phyloP scores from a whole-genome alignment of 148 eudicot genomes.

The Arbutus unedo region DNA sequence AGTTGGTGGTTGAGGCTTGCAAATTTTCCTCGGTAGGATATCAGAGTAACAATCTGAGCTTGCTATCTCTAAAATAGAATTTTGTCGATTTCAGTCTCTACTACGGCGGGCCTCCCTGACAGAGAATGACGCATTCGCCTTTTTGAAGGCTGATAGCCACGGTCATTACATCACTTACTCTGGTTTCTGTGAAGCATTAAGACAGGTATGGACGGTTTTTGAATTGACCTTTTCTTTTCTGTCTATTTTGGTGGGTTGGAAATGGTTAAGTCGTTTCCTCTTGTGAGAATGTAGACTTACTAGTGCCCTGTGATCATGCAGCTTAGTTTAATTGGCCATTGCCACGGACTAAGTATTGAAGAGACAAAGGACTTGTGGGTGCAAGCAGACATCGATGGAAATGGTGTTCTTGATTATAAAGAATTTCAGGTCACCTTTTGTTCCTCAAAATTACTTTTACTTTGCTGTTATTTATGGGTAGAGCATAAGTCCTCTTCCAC shows the following conservation, averaged over 20 bases:
- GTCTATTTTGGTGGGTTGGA: conserved; percentile 2
- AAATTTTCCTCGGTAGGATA: neutral
- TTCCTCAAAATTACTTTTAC: neutral
- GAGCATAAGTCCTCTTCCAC: neutral
- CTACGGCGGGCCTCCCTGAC: conserved; percentile 82
- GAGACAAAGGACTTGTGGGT: conserved; percentile 89
- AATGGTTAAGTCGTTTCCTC: neutral
- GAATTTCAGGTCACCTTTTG: conserved; percentile 67
- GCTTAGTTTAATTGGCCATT: conserved; percentile 76
- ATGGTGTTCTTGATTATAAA: conserved; percentile 72
- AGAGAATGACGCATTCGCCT: conserved; percentile 72
- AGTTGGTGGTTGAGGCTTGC: conserved; percentile 11
- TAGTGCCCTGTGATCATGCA: conserved; percentile 31
- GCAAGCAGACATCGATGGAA: conserved; percentile 89
- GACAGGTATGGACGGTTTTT: conserved; percentile 44
- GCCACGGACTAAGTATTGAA: conserved; percentile 66
- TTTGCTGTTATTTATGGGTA: neutral
- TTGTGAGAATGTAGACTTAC: neutral
- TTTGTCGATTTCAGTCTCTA: conserved; percentile 46
- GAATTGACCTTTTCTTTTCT: neutral
- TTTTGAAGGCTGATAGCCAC: conserved; percentile 63
- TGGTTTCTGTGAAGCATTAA: conserved; percentile 75
- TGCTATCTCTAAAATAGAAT: neutral
- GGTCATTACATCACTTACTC: conserved; percentile 69
- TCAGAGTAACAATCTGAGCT: neutral